A percentile compares a stretch with the other conserved stretches of the same genome.
Evolutionary conservation across 805 yeast genomes (phyloP).

Genomic region (Saccharomyces eubayanus): DNA sequence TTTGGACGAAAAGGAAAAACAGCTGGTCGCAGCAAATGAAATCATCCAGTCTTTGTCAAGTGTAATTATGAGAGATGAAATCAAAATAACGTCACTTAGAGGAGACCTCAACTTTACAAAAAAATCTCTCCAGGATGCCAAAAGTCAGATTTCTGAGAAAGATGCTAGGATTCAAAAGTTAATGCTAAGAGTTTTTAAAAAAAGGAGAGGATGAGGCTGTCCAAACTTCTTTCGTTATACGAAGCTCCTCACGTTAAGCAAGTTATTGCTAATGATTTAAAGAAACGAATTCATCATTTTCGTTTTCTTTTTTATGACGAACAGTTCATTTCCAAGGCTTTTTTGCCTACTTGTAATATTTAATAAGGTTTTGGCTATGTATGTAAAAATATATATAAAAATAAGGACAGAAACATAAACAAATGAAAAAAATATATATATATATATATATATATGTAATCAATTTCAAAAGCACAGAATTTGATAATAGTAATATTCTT

Average conservation of each 20-base stretch:
- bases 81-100: constrained; percentile 14
- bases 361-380: not conserved
- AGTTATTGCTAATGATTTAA: too few relatives aligned
- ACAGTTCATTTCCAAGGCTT: not conserved
- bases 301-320: not conserved
- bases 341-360: not conserved
- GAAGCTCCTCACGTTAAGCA: too few relatives aligned
- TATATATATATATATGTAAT: too few relatives aligned
- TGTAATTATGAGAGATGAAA: constrained; percentile 14
- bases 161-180: not conserved
- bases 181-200: not conserved
- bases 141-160: not conserved
- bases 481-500: not conserved
- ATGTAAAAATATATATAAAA: not conserved
- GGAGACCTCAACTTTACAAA: constrained; percentile 4
- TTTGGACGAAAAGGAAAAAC: constrained; percentile 9
- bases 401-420: not conserved
- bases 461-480: not conserved
- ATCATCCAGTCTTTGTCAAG: constrained; percentile 10
- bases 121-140: not conserved
- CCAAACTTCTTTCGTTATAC: not conserved
- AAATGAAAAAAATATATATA: not conserved
- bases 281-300: not conserved
- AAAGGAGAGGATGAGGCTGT: not conserved
- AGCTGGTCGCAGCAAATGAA: constrained; percentile 8